Percentiles rank a stretch among this genome's conserved stretches.
Evolutionary conservation across 2,329 filamentous ascomycete species (phyloP).

Genomic region (Sporothrix pseudoabietina): DNA sequence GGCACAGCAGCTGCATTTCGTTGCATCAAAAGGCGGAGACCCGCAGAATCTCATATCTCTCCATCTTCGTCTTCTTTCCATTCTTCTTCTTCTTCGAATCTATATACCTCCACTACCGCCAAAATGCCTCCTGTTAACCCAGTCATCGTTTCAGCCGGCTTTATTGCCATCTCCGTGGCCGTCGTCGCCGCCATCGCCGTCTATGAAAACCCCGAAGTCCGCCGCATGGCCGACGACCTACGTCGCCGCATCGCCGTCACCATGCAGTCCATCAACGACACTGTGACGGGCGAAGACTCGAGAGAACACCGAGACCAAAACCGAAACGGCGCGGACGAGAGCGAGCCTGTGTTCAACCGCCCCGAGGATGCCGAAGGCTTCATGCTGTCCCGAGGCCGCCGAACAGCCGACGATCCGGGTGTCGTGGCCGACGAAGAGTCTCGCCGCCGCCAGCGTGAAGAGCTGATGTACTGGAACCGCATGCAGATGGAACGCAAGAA

Average conservation of each 20-base stretch:
- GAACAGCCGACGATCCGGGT: conserved; percentile 45
- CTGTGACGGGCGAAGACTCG: conserved; percentile 48
- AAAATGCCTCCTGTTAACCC: conserved; percentile 61
- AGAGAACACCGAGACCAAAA: conserved; percentile 32
- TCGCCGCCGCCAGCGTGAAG: conserved; percentile 62
- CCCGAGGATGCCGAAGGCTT: conserved; percentile 69
- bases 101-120: neutral
- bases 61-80: neutral
- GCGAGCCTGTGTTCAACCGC: conserved; percentile 64
- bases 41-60: neutral
- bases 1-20: conserved; percentile 4
- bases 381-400: conserved; percentile 52
- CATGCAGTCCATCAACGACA: conserved; percentile 61
- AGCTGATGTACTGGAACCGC: conserved; percentile 67
- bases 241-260: conserved; percentile 63
- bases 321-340: conserved; percentile 46
- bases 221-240: conserved; percentile 62
- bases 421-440: conserved; percentile 66
- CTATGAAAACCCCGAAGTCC: conserved; percentile 66
- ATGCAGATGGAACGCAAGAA: conserved; percentile 53
- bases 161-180: conserved; percentile 59
- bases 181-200: conserved; percentile 61
- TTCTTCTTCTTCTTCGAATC: neutral
- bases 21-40: conserved; percentile 12
- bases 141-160: conserved; percentile 58